phyloP scores from a whole-genome alignment of 129 eudicot species.

The Artemisia annua region DNA sequence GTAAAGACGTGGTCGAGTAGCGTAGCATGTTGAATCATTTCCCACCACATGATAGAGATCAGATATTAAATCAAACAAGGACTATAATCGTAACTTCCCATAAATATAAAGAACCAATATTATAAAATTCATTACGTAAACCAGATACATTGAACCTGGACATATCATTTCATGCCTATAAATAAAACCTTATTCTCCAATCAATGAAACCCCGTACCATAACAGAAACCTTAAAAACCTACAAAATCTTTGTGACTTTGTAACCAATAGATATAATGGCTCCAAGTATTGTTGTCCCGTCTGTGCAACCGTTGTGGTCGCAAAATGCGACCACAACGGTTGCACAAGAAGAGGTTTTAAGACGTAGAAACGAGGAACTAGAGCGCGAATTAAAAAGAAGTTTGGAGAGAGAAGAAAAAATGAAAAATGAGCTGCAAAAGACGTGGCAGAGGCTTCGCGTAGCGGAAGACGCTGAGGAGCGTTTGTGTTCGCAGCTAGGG shows the following conservation, averaged over 20 bases:
- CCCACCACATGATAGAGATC: too few relatives aligned
- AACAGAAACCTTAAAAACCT: too few relatives aligned
- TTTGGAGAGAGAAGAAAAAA: conserved; percentile 60
- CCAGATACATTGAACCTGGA: conserved; percentile 37
- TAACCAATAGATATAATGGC: conserved; percentile 1
- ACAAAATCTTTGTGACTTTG: background rate
- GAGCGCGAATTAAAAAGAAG: conserved; percentile 66
- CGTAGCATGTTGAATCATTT: too few relatives aligned
- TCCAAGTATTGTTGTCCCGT: conserved; percentile 6
- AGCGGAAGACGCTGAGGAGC: conserved; percentile 95
- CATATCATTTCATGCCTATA: conserved; percentile 17
- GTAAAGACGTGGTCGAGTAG: too few relatives aligned
- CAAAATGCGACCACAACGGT: background rate
- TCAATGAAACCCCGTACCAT: background rate
- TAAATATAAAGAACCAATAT: too few relatives aligned
- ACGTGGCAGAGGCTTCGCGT: conserved; percentile 51
- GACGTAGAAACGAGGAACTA: conserved; percentile 66
- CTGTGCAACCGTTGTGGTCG: background rate
- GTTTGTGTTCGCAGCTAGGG: too few relatives aligned
- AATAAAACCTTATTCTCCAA: background rate
- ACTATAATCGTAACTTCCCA: too few relatives aligned
- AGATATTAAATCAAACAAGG: too few relatives aligned
- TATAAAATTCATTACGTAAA: too few relatives aligned
- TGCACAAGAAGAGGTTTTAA: conserved; percentile 44
- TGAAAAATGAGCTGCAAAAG: conserved; percentile 56